A percentile compares a stretch with the other conserved stretches of the same genome.
phyloP scores from a whole-genome alignment of 1,139 yeast genomes.

The Maudiozyma humilis region DNA sequence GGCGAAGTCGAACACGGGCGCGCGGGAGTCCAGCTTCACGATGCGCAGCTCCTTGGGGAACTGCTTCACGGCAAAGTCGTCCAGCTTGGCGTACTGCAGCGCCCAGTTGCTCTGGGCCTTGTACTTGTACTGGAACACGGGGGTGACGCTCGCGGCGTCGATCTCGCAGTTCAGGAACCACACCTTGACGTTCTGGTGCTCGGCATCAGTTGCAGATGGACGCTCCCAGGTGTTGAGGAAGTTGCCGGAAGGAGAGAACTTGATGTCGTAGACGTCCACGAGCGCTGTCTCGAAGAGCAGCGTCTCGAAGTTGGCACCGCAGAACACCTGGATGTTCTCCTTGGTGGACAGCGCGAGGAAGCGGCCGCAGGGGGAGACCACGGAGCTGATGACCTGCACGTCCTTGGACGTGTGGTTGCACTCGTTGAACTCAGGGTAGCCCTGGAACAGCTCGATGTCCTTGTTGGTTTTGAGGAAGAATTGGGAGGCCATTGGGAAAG shows the following conservation, averaged over 20 bases:
- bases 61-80: slow-evolving; percentile 27
- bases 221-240: slow-evolving; percentile 87
- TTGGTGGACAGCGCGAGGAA: slow-evolving; percentile 54
- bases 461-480: slow-evolving; percentile 30
- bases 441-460: slow-evolving; percentile 32
- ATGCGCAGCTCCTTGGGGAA: slow-evolving; percentile 28
- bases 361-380: slow-evolving; percentile 38
- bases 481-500: slow-evolving; percentile 28
- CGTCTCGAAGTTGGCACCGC: slow-evolving; percentile 45
- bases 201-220: slow-evolving; percentile 53
- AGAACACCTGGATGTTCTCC: slow-evolving; percentile 46
- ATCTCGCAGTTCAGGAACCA: slow-evolving; percentile 43
- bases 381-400: slow-evolving; percentile 43
- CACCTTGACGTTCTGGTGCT: slow-evolving; percentile 72
- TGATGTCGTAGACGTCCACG: slow-evolving; percentile 66
- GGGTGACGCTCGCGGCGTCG: slow-evolving; percentile 31
- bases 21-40: slow-evolving; percentile 44
- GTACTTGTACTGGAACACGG: slow-evolving; percentile 61
- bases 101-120: slow-evolving; percentile 83
- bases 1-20: slow-evolving; percentile 36
- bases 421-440: slow-evolving; percentile 33
- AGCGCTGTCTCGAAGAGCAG: slow-evolving; percentile 40
- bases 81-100: slow-evolving; percentile 31
- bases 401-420: slow-evolving; percentile 34
- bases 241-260: slow-evolving; percentile 83